Conservation (phyloP, 768 basidiomycete species). For the Jaapia argillacea region DNA sequence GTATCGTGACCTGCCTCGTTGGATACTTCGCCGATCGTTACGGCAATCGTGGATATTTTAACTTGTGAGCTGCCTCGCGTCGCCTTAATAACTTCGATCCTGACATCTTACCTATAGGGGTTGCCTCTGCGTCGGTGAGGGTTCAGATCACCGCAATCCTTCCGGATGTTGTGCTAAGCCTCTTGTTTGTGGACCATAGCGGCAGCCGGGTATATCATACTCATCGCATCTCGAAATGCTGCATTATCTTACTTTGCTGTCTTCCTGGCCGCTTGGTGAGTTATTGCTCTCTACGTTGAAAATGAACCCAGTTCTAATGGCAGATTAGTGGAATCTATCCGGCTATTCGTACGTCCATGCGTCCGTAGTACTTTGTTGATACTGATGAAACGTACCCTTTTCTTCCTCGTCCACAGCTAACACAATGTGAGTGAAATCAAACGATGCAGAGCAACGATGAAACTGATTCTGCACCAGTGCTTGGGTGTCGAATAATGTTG, state of each 20-base stretch:
- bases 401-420: slow-evolving; percentile 32
- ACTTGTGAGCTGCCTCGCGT: slow-evolving; percentile 36
- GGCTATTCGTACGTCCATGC: slow-evolving; percentile 42
- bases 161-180: no score
- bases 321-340: slow-evolving; percentile 59
- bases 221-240: slow-evolving; percentile 50
- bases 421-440: slow-evolving; percentile 31
- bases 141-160: background rate
- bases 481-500: slow-evolving; percentile 61
- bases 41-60: slow-evolving; percentile 51
- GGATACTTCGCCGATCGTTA: slow-evolving; percentile 55
- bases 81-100: background rate
- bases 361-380: background rate
- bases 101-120: slow-evolving; percentile 10
- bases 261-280: slow-evolving; percentile 60
- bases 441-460: background rate
- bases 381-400: background rate
- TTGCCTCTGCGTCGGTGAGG: slow-evolving; percentile 17
- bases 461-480: slow-evolving; percentile 19
- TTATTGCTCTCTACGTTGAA: background rate
- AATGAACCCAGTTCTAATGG: slow-evolving; percentile 1
- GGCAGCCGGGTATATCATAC: slow-evolving; percentile 59
- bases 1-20: slow-evolving; percentile 52
- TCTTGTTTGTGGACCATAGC: slow-evolving; percentile 24
- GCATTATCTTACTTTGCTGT: slow-evolving; percentile 65